Evolutionary conservation across 2,329 filamentous ascomycete genomes (phyloP).

Genomic region (Ceratocystis smalleyi): DNA sequence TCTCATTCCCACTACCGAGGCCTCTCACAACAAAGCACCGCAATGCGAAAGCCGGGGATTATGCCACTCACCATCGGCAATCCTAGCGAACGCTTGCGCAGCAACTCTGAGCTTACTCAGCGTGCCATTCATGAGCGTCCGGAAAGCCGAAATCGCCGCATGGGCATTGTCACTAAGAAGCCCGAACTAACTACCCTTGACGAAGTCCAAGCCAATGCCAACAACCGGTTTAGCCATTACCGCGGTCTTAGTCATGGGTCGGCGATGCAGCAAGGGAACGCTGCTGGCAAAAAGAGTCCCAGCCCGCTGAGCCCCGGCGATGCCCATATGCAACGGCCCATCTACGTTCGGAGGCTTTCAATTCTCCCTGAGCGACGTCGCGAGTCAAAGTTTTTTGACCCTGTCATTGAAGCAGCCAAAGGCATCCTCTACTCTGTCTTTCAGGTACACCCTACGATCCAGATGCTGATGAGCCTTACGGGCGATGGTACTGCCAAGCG

Average conservation of each 20-base stretch:
- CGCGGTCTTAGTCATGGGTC: conserved; percentile 53
- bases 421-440: conserved; percentile 52
- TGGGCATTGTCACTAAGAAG: conserved; percentile 48
- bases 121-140: conserved; percentile 32
- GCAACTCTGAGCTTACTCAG: conserved; percentile 48
- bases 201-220: conserved; percentile 38
- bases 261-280: conserved; percentile 43
- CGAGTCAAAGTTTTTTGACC: conserved; percentile 45
- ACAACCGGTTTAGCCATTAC: conserved; percentile 51
- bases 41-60: conserved; percentile 48
- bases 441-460: conserved; percentile 52
- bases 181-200: conserved; percentile 48
- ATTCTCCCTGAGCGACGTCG: conserved; percentile 47
- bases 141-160: conserved; percentile 43
- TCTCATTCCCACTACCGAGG: conserved; percentile 58
- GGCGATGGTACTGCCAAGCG: conserved; percentile 45
- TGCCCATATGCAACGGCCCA: conserved; percentile 39
- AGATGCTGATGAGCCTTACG: conserved; percentile 46
- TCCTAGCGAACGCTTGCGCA: conserved; percentile 50
- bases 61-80: conserved; percentile 55
- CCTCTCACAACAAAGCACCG: conserved; percentile 49
- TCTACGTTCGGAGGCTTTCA: conserved; percentile 48
- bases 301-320: conserved; percentile 48
- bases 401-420: conserved; percentile 48
- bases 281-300: conserved; percentile 25